Evolutionary conservation across 164 flowering plant genomes (phyloP).

Genomic region (Umbellularia californica): DNA sequence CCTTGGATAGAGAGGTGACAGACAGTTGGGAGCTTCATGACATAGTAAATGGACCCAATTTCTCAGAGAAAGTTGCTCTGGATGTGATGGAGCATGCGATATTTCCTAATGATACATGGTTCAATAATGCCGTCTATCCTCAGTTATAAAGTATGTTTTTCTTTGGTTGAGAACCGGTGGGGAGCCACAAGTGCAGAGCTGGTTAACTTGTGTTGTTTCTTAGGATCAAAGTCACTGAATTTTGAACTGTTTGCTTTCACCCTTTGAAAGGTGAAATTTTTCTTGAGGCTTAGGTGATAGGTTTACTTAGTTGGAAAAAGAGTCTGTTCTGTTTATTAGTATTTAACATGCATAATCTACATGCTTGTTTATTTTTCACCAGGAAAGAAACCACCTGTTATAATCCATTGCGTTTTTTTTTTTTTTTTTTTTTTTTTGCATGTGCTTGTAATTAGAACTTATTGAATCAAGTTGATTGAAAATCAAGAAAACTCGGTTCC

Average conservation of each 20-base stretch:
- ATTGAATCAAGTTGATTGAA: too few relatives aligned
- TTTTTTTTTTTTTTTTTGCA: too few relatives aligned
- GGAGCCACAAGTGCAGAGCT: not conserved
- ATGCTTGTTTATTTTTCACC: too few relatives aligned
- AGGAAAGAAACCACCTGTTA: too few relatives aligned
- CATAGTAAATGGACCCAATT: constrained; percentile 5
- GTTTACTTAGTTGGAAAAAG: not conserved
- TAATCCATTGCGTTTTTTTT: too few relatives aligned
- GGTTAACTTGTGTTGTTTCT: not conserved
- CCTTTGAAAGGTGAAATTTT: not conserved
- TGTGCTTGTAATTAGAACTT: too few relatives aligned
- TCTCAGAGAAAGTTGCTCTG: constrained; percentile 7
- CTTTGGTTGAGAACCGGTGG: not conserved
- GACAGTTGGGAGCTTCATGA: constrained; percentile 13
- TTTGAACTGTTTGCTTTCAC: not conserved
- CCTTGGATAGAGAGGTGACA: constrained; percentile 8
- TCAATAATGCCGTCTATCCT: constrained; percentile 2
- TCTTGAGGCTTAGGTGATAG: not conserved
- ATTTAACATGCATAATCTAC: too few relatives aligned
- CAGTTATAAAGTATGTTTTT: not conserved
- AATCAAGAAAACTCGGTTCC: too few relatives aligned
- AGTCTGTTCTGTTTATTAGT: too few relatives aligned
- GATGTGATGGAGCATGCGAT: constrained; percentile 18
- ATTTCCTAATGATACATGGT: constrained; percentile 4
- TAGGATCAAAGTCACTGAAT: not conserved